These are phyloP conservation scores for Starmerella davenportii DNA, from an alignment of 805 yeast species.

Conservation along the genomic window DNA sequence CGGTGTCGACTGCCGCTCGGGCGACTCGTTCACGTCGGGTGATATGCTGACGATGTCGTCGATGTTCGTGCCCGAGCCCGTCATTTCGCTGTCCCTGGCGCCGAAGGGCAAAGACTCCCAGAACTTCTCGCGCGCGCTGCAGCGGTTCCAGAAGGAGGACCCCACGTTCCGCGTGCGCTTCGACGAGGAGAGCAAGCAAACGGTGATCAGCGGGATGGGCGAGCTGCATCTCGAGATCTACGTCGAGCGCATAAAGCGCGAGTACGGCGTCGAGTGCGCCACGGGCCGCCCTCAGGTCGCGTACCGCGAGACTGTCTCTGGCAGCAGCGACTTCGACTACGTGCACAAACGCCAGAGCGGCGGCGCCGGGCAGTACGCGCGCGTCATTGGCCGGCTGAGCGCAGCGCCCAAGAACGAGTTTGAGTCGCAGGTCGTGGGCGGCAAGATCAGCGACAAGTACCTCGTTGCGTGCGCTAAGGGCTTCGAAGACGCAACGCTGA, in stretches of 20 bases:
- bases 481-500: constrained; percentile 81
- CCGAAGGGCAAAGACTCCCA: constrained; percentile 77
- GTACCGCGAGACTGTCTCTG: constrained; percentile 78
- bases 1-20: constrained; percentile 97
- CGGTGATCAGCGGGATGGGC: constrained; percentile 94
- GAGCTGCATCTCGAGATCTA: constrained; percentile 93
- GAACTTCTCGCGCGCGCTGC: constrained; percentile 90
- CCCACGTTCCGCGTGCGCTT: constrained; percentile 91
- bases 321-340: constrained; percentile 64
- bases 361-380: constrained; percentile 98
- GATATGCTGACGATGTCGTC: constrained; percentile 79
- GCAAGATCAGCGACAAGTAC: constrained; percentile 89
- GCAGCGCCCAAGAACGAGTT: constrained; percentile 35
- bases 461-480: constrained; percentile 88
- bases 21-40: constrained; percentile 91
- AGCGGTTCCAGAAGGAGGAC: constrained; percentile 95
- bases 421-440: constrained; percentile 83
- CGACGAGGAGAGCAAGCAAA: constrained; percentile 83
- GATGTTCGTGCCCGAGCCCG: constrained; percentile 98
- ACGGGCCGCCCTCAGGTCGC: constrained; percentile 98
- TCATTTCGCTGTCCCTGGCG: constrained; percentile 73
- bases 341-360: constrained; percentile 97
- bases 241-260: constrained; percentile 96
- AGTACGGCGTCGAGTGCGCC: constrained; percentile 83
- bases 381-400: constrained; percentile 53